A percentile compares a stretch with the other conserved stretches of the same genome.
phyloP scores from a whole-genome alignment of 805 yeast genomes.

The Candida parachauliodes region DNA sequence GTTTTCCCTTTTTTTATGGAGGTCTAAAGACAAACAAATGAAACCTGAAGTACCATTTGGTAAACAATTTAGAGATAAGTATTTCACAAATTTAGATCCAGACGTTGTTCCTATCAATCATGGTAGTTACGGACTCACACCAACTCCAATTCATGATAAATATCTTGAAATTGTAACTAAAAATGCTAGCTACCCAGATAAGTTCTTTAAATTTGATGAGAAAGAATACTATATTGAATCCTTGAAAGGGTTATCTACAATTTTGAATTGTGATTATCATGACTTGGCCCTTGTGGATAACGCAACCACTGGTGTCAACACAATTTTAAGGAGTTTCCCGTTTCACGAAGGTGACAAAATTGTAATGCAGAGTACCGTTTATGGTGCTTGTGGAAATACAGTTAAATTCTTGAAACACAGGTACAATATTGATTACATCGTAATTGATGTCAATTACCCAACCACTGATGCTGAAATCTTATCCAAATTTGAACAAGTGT shows the following conservation, averaged over 20 bases:
- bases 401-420: constrained; percentile 37
- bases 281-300: constrained; percentile 53
- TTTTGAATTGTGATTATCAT: constrained; percentile 46
- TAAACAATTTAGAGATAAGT: constrained; percentile 41
- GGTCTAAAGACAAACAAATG: neutral
- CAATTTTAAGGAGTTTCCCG: constrained; percentile 52
- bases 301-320: constrained; percentile 60
- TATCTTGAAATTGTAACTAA: constrained; percentile 22
- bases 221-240: constrained; percentile 23
- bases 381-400: constrained; percentile 53
- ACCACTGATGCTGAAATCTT: constrained; percentile 33
- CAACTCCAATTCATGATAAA: constrained; percentile 43
- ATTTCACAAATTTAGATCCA: constrained; percentile 42
- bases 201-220: constrained; percentile 22
- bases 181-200: constrained; percentile 45
- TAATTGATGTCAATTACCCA: constrained; percentile 43
- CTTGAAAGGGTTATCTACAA: constrained; percentile 29
- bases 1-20: constrained; percentile 1
- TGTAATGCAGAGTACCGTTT: constrained; percentile 46
- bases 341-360: constrained; percentile 51
- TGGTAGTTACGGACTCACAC: constrained; percentile 62
- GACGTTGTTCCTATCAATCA: constrained; percentile 51
- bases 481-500: constrained; percentile 18
- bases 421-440: constrained; percentile 27
- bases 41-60: constrained; percentile 40